A percentile compares a stretch with the other conserved stretches of the same genome.
These are phyloP conservation scores for Colletotrichum graminicola DNA, from an alignment of 2,329 filamentous ascomycete genomes.

Conservation along the genomic window DNA sequence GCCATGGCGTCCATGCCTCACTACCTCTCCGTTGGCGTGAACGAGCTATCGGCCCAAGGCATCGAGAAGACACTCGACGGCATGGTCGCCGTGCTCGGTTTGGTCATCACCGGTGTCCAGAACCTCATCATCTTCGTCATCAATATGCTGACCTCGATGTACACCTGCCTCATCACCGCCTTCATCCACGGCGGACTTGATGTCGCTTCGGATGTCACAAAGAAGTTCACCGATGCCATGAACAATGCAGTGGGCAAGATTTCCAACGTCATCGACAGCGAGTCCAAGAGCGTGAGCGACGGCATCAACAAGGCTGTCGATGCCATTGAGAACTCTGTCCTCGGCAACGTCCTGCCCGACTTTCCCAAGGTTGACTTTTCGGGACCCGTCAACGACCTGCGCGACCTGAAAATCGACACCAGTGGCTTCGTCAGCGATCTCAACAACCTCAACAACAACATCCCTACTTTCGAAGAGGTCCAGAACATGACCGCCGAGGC, in stretches of 20 bases:
- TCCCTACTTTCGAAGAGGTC: slow-evolving; percentile 87
- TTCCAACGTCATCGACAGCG: slow-evolving; percentile 68
- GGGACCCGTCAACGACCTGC: slow-evolving; percentile 73
- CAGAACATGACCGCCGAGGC: slow-evolving; percentile 83
- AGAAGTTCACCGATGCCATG: slow-evolving; percentile 64
- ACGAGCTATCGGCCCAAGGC: slow-evolving; percentile 82
- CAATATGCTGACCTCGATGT: slow-evolving; percentile 90
- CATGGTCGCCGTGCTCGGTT: slow-evolving; percentile 81
- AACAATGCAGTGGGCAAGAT: slow-evolving; percentile 67
- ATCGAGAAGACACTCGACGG: slow-evolving; percentile 85
- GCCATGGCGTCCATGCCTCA: slow-evolving; percentile 98
- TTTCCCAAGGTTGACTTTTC: slow-evolving; percentile 73
- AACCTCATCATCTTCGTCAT: slow-evolving; percentile 92
- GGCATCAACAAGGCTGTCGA: slow-evolving; percentile 64
- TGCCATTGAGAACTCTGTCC: slow-evolving; percentile 59
- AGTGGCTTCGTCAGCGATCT: slow-evolving; percentile 77
- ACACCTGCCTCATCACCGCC: slow-evolving; percentile 88
- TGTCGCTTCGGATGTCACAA: slow-evolving; percentile 68
- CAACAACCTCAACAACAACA: slow-evolving; percentile 78
- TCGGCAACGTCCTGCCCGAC: slow-evolving; percentile 61
- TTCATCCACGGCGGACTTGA: slow-evolving; percentile 84
- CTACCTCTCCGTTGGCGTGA: slow-evolving; percentile 90
- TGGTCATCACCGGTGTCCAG: slow-evolving; percentile 86
- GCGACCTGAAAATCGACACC: slow-evolving; percentile 76
- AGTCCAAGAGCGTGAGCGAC: slow-evolving; percentile 61